These are phyloP conservation scores for Plasmopara viticola DNA, from an alignment of 352 stramenopile species.

Conservation along the genomic window DNA sequence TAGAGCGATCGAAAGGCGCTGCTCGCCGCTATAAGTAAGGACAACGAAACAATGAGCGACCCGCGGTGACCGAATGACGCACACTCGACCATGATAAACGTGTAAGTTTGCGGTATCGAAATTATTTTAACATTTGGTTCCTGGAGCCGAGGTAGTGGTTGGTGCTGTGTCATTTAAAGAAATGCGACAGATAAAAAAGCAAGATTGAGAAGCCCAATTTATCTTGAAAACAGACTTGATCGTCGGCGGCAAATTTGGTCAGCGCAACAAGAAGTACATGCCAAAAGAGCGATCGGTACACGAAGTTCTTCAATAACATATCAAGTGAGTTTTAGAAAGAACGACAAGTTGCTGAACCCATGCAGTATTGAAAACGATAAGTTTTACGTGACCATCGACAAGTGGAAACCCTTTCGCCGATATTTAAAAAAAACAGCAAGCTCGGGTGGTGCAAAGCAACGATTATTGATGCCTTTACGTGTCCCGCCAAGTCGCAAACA, in stretches of 20 bases:
- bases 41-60: conserved; percentile 9
- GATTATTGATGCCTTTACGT: conserved; percentile 32
- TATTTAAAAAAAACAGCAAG: conserved; percentile 58
- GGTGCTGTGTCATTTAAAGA: conserved; percentile 52
- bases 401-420: conserved; percentile 50
- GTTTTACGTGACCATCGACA: conserved; percentile 68
- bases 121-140: conserved; percentile 64
- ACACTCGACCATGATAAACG: conserved; percentile 40
- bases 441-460: conserved; percentile 55
- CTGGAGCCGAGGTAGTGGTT: conserved; percentile 53
- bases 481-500: conserved; percentile 36
- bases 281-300: conserved; percentile 28
- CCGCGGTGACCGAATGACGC: conserved; percentile 8
- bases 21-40: conserved; percentile 34
- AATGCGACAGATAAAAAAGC: conserved; percentile 48
- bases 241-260: conserved; percentile 40
- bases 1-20: not conserved
- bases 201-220: conserved; percentile 44
- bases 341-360: conserved; percentile 35
- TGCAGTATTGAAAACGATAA: conserved; percentile 38
- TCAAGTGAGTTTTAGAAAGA: conserved; percentile 34
- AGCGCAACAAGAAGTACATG: conserved; percentile 31
- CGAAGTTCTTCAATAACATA: conserved; percentile 32
- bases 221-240: conserved; percentile 47
- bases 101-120: conserved; percentile 46